phyloP scores from a whole-genome alignment of 768 basidiomycete genomes.

The Cyathus striatus region DNA sequence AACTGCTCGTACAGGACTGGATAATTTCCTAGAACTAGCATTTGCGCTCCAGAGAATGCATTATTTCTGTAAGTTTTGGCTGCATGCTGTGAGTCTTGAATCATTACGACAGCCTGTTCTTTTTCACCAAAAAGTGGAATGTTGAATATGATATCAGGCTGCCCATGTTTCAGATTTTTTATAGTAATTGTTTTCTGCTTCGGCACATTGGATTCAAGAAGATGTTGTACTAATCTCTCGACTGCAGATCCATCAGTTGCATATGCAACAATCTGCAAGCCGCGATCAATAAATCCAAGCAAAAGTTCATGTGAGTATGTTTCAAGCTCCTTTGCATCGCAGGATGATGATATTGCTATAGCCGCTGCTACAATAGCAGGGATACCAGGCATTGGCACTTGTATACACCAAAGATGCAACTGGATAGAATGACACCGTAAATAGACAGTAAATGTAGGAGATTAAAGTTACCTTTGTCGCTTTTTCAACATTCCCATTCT shows the following conservation, averaged over 20 bases:
- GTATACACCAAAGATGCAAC: constrained; percentile 23
- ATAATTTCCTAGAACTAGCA: constrained; percentile 17
- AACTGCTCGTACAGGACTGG: constrained; percentile 14
- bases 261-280: constrained; percentile 22
- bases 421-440: constrained; percentile 3
- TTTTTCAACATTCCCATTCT: constrained; percentile 4
- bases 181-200: constrained; percentile 4
- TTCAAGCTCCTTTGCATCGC: constrained; percentile 11
- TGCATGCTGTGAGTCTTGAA: constrained; percentile 26
- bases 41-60: constrained; percentile 21
- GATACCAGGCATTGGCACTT: constrained; percentile 20
- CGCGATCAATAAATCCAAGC: constrained; percentile 13
- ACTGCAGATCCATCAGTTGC: constrained; percentile 29
- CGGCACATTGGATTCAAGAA: constrained; percentile 6
- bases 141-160: constrained; percentile 1
- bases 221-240: constrained; percentile 20
- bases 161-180: background rate
- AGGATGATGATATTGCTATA: constrained; percentile 13
- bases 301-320: constrained; percentile 12
- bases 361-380: constrained; percentile 25
- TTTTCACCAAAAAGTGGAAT: constrained; percentile 9
- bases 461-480: constrained; percentile 15
- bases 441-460: background rate
- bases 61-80: constrained; percentile 25
- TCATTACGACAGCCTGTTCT: constrained; percentile 5